Percentiles rank a stretch among this genome's conserved stretches.
These are phyloP conservation scores for Graphilbum sp. DNA, from an alignment of 2,329 filamentous ascomycete genomes.

Conservation along the genomic window DNA sequence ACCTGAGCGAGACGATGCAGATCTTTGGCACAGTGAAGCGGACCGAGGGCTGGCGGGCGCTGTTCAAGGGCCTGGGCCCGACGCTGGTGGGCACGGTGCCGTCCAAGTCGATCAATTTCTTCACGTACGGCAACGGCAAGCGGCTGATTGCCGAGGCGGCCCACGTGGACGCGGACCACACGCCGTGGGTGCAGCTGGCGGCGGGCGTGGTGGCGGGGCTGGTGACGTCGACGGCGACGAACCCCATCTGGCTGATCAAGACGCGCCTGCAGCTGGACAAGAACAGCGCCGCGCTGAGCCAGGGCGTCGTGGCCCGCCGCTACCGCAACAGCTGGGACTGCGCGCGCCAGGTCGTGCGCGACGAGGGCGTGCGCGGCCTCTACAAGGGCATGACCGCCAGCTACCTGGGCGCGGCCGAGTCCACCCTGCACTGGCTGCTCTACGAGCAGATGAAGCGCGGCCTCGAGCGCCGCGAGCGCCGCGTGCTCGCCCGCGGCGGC, in stretches of 20 bases:
- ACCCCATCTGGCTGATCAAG: slow-evolving; percentile 95
- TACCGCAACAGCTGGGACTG: slow-evolving; percentile 87
- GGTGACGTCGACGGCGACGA: slow-evolving; percentile 77
- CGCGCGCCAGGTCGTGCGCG: slow-evolving; percentile 60
- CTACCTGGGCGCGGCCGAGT: slow-evolving; percentile 82
- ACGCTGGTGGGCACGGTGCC: slow-evolving; percentile 84
- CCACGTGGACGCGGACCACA: slow-evolving; percentile 44
- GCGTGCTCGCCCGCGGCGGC: slow-evolving; percentile 39
- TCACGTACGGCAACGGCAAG: slow-evolving; percentile 85
- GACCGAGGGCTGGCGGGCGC: slow-evolving; percentile 65
- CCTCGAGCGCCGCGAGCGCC: slow-evolving; percentile 48
- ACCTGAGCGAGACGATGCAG: slow-evolving; percentile 72
- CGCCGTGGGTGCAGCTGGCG: slow-evolving; percentile 60
- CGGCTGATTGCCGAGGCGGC: slow-evolving; percentile 59
- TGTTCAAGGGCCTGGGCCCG: slow-evolving; percentile 87
- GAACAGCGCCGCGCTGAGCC: slow-evolving; percentile 49
- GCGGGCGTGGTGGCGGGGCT: slow-evolving; percentile 67
- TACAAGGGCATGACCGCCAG: slow-evolving; percentile 86
- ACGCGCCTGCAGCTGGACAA: slow-evolving; percentile 86
- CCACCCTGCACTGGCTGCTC: slow-evolving; percentile 80
- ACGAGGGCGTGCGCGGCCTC: slow-evolving; percentile 67
- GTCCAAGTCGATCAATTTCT: slow-evolving; percentile 85
- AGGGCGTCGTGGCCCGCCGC: slow-evolving; percentile 38
- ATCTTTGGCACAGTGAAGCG: slow-evolving; percentile 70
- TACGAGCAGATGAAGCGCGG: slow-evolving; percentile 82